Evolutionary conservation across 441 rosid genomes (phyloP).

Genomic region (Sinapis alba): DNA sequence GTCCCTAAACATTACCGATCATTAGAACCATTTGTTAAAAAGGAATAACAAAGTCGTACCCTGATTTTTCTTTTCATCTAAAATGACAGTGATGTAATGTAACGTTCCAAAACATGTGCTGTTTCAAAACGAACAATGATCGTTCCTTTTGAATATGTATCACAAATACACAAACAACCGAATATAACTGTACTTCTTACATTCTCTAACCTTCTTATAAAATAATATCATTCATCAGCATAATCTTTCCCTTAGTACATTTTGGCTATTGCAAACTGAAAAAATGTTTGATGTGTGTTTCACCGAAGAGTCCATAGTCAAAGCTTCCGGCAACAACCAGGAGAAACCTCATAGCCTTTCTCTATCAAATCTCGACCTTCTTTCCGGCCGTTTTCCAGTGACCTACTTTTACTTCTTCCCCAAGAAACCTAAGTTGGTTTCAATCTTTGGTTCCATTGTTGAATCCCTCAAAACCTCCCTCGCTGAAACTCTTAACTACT

Average conservation of each 20-base stretch:
- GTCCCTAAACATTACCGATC: background rate
- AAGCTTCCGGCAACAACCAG: constrained; percentile 29
- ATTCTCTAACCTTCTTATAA: background rate
- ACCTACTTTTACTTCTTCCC: constrained; percentile 75
- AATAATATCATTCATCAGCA: background rate
- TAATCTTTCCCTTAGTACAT: background rate
- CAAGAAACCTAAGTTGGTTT: constrained; percentile 25
- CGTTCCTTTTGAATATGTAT: constrained; percentile 26
- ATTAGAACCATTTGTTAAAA: constrained; percentile 21
- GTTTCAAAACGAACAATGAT: constrained; percentile 27
- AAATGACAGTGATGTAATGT: constrained; percentile 34
- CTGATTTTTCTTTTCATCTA: constrained; percentile 20
- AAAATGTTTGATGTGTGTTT: constrained; percentile 48
- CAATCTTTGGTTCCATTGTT: constrained; percentile 36
- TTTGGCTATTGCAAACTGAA: constrained; percentile 13
- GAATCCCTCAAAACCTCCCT: constrained; percentile 59
- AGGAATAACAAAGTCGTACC: constrained; percentile 32
- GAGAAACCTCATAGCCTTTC: constrained; percentile 34
- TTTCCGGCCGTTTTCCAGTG: constrained; percentile 50
- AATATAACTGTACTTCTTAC: background rate
- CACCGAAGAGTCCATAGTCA: constrained; percentile 47
- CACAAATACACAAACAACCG: constrained; percentile 4
- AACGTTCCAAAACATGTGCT: constrained; percentile 28
- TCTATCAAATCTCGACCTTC: constrained; percentile 88
- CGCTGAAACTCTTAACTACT: constrained; percentile 51